Evolutionary conservation across 208 protist species (phyloP), one percentile per base, ranked within the genome.

Genomic region (Willaertia magna): DNA sequence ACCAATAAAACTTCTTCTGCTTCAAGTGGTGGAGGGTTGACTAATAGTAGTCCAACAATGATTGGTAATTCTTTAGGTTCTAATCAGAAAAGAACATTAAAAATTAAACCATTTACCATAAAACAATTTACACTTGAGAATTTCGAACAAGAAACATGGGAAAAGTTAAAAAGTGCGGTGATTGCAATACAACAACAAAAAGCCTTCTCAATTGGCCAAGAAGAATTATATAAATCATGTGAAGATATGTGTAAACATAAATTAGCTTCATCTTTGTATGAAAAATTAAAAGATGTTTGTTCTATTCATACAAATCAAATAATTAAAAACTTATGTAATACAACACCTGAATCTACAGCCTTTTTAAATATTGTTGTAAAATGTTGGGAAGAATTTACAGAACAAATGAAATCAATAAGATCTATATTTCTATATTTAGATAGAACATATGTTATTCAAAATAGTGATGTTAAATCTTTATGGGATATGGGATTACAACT

Each of bases 121-220:
- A 48, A 49, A 83, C 78, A 44, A 43, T 43, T 6, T 1, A 11
- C 55, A 18, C 26, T 18, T 12, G 26, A 7, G 16, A 83, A 30
- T 26, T 83, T 83, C 22, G 78, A 83, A 83, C 14, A 83, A 55
- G 78, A 83, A 11, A 55, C 78, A 43, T 83, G 78, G 78, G 55
- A 55, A n/a, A 55, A 43, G 12, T 40, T 83, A 42, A 49, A 83
- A 26, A 14, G 34, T 6, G 43, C 78, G 2, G 46, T 83, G 0
- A 26, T 44, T 42, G 43, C 44, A 0, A 83, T 83, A 43, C 30
- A 43, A 40, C n/a, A 83, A 43, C 52, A 48, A 20, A n/a, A 83
- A 55, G 4, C 3, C 7, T n/a, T 83, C 55, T 43, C 4, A 2
- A 55, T 55, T 20, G 18, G 30, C 0, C 46, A 48, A 83, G 78